These are phyloP conservation scores for Eragrostis tef DNA, from an alignment of 202 grass and related monocot species.

Conservation along the genomic window DNA sequence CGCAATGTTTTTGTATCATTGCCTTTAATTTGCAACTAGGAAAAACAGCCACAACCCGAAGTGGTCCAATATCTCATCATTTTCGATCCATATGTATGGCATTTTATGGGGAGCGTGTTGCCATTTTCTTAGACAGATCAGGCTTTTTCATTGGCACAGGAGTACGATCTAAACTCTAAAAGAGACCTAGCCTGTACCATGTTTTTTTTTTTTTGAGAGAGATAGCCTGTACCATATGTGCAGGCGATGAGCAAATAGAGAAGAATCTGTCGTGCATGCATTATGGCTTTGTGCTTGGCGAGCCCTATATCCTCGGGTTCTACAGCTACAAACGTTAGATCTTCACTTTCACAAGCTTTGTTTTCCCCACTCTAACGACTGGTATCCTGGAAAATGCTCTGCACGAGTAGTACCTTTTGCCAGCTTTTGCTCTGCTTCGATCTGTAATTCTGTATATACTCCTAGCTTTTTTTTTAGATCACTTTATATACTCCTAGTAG, in stretches of 20 bases:
- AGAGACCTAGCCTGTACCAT: slow-evolving; percentile 51
- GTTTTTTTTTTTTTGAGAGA: too few relatives aligned
- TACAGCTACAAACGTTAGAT: slow-evolving; percentile 45
- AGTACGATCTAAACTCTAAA: slow-evolving; percentile 63
- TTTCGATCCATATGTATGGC: slow-evolving; percentile 35
- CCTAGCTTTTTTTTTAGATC: too few relatives aligned
- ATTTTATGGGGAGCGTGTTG: slow-evolving; percentile 40
- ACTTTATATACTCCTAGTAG: too few relatives aligned
- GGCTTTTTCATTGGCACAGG: slow-evolving; percentile 53
- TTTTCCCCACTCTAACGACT: slow-evolving; percentile 48
- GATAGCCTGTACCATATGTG: slow-evolving; percentile 57
- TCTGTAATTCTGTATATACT: too few relatives aligned
- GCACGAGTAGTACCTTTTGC: neutral
- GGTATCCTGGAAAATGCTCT: slow-evolving; percentile 30
- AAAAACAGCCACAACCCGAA: neutral
- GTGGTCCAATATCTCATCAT: slow-evolving; percentile 18
- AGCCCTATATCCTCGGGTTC: slow-evolving; percentile 52
- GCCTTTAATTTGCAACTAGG: neutral
- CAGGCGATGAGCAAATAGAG: slow-evolving; percentile 55
- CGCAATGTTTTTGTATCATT: neutral
- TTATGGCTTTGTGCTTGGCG: slow-evolving; percentile 56
- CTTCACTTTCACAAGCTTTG: slow-evolving; percentile 55
- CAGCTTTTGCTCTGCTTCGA: slow-evolving; percentile 46
- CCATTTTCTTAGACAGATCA: slow-evolving; percentile 40
- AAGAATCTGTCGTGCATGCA: slow-evolving; percentile 60